A percentile compares a stretch with the other conserved stretches of the same genome.
Conservation (phyloP, 192 early-diverging fungal species). For the Cladochytrium replicatum region DNA sequence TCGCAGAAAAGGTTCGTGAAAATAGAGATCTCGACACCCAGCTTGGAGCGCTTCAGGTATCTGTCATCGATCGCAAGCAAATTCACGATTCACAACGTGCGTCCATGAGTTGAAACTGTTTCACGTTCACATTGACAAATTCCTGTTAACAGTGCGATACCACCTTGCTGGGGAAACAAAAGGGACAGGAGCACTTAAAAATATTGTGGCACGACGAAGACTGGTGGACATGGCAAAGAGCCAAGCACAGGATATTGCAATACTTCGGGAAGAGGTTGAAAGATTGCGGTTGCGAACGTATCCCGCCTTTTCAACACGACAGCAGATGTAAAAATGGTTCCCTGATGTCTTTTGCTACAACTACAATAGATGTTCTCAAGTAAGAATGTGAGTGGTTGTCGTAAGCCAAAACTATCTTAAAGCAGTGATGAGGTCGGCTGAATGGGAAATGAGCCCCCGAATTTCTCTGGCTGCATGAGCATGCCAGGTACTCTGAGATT, state of each 20-base stretch:
- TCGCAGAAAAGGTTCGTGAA: conserved; percentile 29
- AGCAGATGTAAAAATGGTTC: no score
- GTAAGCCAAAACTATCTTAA: no score
- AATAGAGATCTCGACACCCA: conserved; percentile 30
- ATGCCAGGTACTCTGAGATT: no score
- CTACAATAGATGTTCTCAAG: no score
- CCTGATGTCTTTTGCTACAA: no score
- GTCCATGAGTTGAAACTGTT: not conserved
- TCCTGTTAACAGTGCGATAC: no score
- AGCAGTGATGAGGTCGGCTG: no score
- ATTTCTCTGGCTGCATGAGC: no score
- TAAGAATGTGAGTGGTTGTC: no score
- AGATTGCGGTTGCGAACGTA: conserved; percentile 44
- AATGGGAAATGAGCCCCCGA: no score
- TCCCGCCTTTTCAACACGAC: conserved; percentile 42
- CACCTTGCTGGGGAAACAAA: not conserved
- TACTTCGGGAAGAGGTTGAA: conserved; percentile 47
- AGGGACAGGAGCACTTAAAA: conserved; percentile 17
- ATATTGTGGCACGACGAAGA: conserved; percentile 37
- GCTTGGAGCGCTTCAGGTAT: conserved; percentile 16
- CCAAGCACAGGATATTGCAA: conserved; percentile 53
- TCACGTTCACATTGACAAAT: not conserved
- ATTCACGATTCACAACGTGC: conserved; percentile 34
- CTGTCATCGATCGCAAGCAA: conserved; percentile 32
- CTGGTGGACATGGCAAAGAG: conserved; percentile 47